Percentiles rank a stretch among this genome's conserved stretches.
Conservation (phyloP, 352 stramenopile genomes). For the Halophytophthora batemanensis region DNA sequence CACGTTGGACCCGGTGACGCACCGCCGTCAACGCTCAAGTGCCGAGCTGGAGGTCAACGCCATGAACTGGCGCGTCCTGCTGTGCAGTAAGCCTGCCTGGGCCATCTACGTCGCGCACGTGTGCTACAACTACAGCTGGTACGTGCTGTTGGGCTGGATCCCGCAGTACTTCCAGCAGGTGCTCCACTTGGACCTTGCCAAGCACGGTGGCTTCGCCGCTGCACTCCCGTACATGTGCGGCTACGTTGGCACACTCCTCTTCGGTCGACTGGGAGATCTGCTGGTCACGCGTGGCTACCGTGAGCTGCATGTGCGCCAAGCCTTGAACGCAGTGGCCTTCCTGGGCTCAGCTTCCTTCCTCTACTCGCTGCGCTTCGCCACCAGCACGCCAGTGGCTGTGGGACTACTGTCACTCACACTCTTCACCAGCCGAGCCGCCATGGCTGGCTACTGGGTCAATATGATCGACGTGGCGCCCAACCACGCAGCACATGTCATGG, state of each 20-base stretch:
- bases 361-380: conserved; percentile 68
- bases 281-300: conserved; percentile 63
- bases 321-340: conserved; percentile 76
- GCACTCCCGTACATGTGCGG: conserved; percentile 78
- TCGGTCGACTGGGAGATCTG: conserved; percentile 62
- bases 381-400: conserved; percentile 45
- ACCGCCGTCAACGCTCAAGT: conserved; percentile 34
- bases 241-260: conserved; percentile 71
- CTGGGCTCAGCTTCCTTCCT: conserved; percentile 70
- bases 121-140: conserved; percentile 89
- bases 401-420: conserved; percentile 71
- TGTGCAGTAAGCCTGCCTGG: conserved; percentile 69
- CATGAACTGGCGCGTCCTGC: conserved; percentile 67
- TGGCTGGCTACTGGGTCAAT: conserved; percentile 87
- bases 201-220: conserved; percentile 58
- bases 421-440: conserved; percentile 69
- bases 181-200: conserved; percentile 72
- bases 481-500: conserved; percentile 84
- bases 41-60: conserved; percentile 39
- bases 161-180: conserved; percentile 84
- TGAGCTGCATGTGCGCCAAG: conserved; percentile 71
- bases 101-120: conserved; percentile 85
- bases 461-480: conserved; percentile 86
- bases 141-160: conserved; percentile 85
- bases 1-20: conserved; percentile 37